Base-by-base conservation (phyloP, 768 basidiomycete genomes). In the Chalciporus pseudorubinellus region DNA sequence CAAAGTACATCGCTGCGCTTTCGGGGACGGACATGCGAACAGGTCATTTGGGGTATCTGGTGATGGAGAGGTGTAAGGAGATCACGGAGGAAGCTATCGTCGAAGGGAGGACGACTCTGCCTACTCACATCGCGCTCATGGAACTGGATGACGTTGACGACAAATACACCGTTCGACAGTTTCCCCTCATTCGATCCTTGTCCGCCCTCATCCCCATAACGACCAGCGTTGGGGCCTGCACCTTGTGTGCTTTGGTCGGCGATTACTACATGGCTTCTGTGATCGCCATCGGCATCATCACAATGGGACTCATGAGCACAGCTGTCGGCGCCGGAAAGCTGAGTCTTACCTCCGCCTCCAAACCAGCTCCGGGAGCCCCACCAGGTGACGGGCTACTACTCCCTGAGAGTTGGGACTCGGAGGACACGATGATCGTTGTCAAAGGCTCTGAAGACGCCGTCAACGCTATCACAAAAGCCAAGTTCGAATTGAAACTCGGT, bases 231-330 rank as follows among this genome's bases (percentile, higher is more conserved):
- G 52, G 16, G 2, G 31, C 55, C 8, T 64, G 62, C 50, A 34
- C 57, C 45, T 20, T 59, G 28, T 70, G 64, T 20, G 68, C 41
- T 8, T 18, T 66, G 9, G 52, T 50, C 31, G 46, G 45, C 6
- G 71, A 71, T 46, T 70, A 69, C 65, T 69, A 46, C 43, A 64
- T 57, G 40, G 68, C 63, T 41, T 58, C 67, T n/a, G 62, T 65
- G 61, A 67, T 71, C 24, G 51, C 68, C 6, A 56, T 69, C 2
- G 70, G 71, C 1, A 63, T 70, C 34, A 14, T 69, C 38, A 54
- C 63, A 13, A 63, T 58, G 44, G 68, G 68, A 4, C 16, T 66
- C 20, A 50, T 66, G 19, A 66, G 61, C 33, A 56, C 59, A 4
- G 52, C 60, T n/a, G 49, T 63, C 2, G 68, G 69, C 6, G 59